Conservation (phyloP, 441 rosid species). For the Capsella rubella region DNA sequence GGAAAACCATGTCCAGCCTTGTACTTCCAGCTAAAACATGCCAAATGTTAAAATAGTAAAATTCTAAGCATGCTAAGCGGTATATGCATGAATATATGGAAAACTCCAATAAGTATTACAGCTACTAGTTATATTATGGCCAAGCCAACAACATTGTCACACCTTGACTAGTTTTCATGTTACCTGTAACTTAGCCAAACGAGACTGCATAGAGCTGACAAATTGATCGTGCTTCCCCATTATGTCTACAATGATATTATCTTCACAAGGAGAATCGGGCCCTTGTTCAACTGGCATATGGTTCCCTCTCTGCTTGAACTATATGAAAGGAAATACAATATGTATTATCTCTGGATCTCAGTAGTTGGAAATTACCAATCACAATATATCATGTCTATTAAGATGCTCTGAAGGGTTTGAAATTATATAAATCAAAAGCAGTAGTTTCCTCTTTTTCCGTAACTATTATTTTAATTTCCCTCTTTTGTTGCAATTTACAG, state of each 20-base stretch:
- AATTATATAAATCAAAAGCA: neutral
- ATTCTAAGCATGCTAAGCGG: neutral
- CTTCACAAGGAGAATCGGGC: conserved; percentile 62
- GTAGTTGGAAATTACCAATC: conserved; percentile 9
- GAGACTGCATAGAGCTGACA: conserved; percentile 89
- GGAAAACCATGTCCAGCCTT: conserved; percentile 1
- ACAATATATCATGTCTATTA: conserved; percentile 1
- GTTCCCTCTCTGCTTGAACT: conserved; percentile 73
- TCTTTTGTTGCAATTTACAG: conserved; percentile 24
- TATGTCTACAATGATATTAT: conserved; percentile 70
- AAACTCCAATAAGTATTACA: conserved; percentile 11
- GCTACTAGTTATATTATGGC: conserved; percentile 16
- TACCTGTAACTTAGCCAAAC: conserved; percentile 96
- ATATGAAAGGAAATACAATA: conserved; percentile 35
- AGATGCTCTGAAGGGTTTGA: conserved; percentile 18
- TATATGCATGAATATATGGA: conserved; percentile 1
- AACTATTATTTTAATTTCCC: conserved; percentile 3
- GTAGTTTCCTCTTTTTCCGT: conserved; percentile 10
- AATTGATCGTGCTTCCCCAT: conserved; percentile 86
- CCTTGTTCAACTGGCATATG: conserved; percentile 62
- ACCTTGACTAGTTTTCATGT: conserved; percentile 28
- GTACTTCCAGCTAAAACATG: conserved; percentile 18
- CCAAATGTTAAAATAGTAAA: neutral
- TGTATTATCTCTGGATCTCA: conserved; percentile 26
- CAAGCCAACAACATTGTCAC: conserved; percentile 23